A percentile compares a stretch with the other conserved stretches of the same genome.
Evolutionary conservation across 2,329 filamentous ascomycete genomes (phyloP).

Genomic region (Fusarium sublunatum): DNA sequence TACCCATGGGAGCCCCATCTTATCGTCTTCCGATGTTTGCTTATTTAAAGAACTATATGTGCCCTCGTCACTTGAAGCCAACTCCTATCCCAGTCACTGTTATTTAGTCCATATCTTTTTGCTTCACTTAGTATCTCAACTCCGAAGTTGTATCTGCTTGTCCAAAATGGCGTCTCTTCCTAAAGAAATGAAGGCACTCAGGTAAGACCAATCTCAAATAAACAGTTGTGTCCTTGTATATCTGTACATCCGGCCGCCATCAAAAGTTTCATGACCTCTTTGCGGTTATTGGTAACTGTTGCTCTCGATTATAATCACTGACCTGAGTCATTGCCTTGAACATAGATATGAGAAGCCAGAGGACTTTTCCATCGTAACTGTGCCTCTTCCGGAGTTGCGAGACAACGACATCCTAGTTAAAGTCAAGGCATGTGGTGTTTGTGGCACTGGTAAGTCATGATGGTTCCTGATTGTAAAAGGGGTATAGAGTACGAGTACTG

Average conservation of each 20-base stretch:
- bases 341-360: slow-evolving; percentile 70
- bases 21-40: slow-evolving; percentile 10
- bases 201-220: slow-evolving; percentile 54
- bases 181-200: slow-evolving; percentile 70
- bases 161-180: slow-evolving; percentile 56
- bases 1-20: slow-evolving; percentile 20
- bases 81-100: slow-evolving; percentile 1
- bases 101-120: background rate
- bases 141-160: background rate
- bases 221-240: slow-evolving; percentile 16
- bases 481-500: slow-evolving; percentile 4
- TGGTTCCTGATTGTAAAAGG: background rate
- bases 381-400: slow-evolving; percentile 70
- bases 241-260: slow-evolving; percentile 29
- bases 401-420: slow-evolving; percentile 72
- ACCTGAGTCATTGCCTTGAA: slow-evolving; percentile 8
- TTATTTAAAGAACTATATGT: slow-evolving; percentile 4
- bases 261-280: slow-evolving; percentile 29
- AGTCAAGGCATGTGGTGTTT: slow-evolving; percentile 75
- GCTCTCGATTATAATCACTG: slow-evolving; percentile 17
- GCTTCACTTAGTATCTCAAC: background rate
- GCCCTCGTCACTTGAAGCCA: background rate
- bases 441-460: slow-evolving; percentile 62
- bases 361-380: slow-evolving; percentile 69
- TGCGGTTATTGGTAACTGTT: slow-evolving; percentile 2